Percentiles rank a stretch among this genome's conserved stretches.
Evolutionary conservation across 2,329 filamentous ascomycete genomes (phyloP).

Genomic region (Apiospora kogelbergensis): DNA sequence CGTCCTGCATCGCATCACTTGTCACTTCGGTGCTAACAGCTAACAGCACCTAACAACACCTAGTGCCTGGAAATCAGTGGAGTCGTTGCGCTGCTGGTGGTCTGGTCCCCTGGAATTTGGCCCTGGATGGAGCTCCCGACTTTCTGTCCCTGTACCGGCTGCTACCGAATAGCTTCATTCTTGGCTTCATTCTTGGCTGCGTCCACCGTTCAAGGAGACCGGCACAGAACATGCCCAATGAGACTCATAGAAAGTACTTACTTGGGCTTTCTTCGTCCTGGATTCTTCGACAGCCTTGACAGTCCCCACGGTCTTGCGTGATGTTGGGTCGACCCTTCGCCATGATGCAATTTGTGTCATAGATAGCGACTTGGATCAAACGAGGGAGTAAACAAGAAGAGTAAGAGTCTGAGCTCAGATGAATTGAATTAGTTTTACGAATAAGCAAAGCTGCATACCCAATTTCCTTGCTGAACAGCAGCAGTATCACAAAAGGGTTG

Average conservation of each 20-base stretch:
- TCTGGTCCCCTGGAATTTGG: neutral
- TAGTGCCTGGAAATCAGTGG: slow-evolving; percentile 7
- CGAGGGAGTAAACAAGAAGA: neutral
- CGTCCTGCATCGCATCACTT: neutral
- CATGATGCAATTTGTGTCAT: neutral
- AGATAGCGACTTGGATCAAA: neutral
- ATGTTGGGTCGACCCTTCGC: neutral
- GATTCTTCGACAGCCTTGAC: slow-evolving; percentile 12
- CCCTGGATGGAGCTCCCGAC: neutral
- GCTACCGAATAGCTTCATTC: too few relatives aligned
- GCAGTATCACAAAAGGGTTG: too few relatives aligned
- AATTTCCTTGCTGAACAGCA: too few relatives aligned
- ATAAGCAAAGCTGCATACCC: too few relatives aligned
- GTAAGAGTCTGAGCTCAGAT: too few relatives aligned
- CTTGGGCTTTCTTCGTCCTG: slow-evolving; percentile 6
- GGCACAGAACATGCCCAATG: neutral
- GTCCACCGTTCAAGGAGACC: too few relatives aligned
- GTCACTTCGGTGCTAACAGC: too few relatives aligned
- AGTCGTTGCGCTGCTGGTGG: slow-evolving; percentile 11
- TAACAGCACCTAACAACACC: too few relatives aligned
- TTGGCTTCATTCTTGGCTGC: neutral
- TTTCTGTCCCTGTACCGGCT: too few relatives aligned
- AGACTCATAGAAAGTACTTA: neutral
- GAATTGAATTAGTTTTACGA: too few relatives aligned
- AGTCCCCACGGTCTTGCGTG: neutral